A percentile compares a stretch with the other conserved stretches of the same genome.
These are phyloP conservation scores for Globisporangium nodosum DNA, from an alignment of 352 stramenopile species.

Conservation along the genomic window DNA sequence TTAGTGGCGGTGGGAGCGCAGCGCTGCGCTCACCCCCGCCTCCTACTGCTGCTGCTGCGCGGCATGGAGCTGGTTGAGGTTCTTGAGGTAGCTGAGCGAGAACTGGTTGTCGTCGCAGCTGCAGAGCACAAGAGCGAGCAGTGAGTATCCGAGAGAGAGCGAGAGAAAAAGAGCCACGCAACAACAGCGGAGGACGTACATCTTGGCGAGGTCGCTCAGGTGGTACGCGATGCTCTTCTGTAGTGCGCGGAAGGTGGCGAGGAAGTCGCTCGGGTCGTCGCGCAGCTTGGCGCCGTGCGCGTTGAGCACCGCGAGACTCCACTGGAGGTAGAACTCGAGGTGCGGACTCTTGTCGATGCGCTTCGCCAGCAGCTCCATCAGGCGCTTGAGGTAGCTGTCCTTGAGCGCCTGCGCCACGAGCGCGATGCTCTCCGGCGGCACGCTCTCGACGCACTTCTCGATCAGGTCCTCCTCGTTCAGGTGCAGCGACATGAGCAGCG, in stretches of 20 bases:
- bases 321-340: constrained; percentile 97
- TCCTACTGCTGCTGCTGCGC: background rate
- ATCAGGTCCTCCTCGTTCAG: constrained; percentile 96
- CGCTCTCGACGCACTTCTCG: constrained; percentile 87
- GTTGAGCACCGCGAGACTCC: constrained; percentile 93
- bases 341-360: constrained; percentile 91
- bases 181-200: constrained; percentile 42
- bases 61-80: constrained; percentile 47
- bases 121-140: constrained; percentile 9
- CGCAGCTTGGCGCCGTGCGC: constrained; percentile 87
- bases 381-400: constrained; percentile 88
- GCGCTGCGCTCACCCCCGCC: too few relatives aligned
- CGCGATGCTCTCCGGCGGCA: constrained; percentile 85
- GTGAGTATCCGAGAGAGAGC: background rate
- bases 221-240: constrained; percentile 86
- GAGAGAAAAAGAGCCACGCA: background rate
- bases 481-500: constrained; percentile 95
- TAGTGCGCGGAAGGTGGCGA: constrained; percentile 77
- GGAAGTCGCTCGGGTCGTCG: constrained; percentile 67
- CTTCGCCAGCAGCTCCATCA: constrained; percentile 92
- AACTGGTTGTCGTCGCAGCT: constrained; percentile 90
- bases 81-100: constrained; percentile 81
- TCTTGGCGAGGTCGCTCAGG: constrained; percentile 77
- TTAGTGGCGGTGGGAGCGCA: background rate
- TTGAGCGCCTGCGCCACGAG: constrained; percentile 90